phyloP scores from a whole-genome alignment of 2,329 filamentous ascomycete species.

The Sporothrix pseudoabietina region DNA sequence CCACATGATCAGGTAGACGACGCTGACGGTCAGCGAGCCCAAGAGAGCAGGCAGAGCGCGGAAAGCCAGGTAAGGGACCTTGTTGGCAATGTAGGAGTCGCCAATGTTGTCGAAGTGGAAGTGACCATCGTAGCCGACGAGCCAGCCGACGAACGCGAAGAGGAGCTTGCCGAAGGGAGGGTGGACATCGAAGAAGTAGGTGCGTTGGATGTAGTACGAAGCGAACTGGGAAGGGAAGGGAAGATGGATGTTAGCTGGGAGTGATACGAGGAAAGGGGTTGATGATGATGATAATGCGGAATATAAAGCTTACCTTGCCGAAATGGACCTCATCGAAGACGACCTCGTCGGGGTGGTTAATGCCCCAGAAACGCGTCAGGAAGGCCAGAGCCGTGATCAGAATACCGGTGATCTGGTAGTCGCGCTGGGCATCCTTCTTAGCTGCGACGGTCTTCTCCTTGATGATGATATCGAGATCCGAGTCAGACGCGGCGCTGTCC shows the following conservation, averaged over 20 bases:
- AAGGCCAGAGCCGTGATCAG: constrained; percentile 85
- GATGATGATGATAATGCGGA: not conserved
- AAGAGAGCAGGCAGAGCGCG: constrained; percentile 89
- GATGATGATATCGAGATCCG: constrained; percentile 55
- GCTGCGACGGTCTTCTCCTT: constrained; percentile 47
- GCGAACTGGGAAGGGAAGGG: constrained; percentile 56
- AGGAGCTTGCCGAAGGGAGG: constrained; percentile 97
- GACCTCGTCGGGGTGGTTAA: constrained; percentile 92
- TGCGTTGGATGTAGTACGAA: constrained; percentile 86
- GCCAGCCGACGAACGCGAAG: constrained; percentile 95
- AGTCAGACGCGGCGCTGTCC: constrained; percentile 47
- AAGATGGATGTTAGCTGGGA: not conserved
- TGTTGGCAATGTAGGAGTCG: constrained; percentile 95
- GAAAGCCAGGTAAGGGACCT: constrained; percentile 95
- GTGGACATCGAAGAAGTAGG: constrained; percentile 99
- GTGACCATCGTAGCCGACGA: constrained; percentile 93
- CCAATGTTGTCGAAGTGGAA: constrained; percentile 99
- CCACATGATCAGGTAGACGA: constrained; percentile 98
- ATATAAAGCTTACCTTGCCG: constrained; percentile 75
- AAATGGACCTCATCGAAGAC: constrained; percentile 99
- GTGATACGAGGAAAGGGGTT: not conserved
- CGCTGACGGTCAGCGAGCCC: constrained; percentile 89
- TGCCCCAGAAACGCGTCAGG: constrained; percentile 91
- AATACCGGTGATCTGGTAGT: constrained; percentile 77
- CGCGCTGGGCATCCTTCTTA: constrained; percentile 61